Evolutionary conservation across 2,329 filamentous ascomycete species (phyloP).

Genomic region (Chaetomium sp.): DNA sequence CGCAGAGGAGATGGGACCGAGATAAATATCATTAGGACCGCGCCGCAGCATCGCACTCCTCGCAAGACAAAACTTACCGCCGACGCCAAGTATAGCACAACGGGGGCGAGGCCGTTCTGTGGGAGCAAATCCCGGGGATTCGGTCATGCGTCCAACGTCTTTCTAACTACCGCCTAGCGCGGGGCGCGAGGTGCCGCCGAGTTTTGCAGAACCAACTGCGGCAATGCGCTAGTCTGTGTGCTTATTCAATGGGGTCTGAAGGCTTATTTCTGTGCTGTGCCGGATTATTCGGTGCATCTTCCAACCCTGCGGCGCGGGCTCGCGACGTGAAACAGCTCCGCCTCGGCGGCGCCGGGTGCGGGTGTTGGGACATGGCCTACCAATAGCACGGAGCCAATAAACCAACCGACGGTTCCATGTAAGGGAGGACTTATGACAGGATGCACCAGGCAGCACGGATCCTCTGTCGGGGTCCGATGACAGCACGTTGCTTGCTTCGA

Average conservation of each 20-base stretch:
- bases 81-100: neutral
- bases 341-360: neutral
- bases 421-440: too few relatives aligned
- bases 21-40: neutral
- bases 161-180: too few relatives aligned
- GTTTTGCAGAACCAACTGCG: neutral
- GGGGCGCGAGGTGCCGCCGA: neutral
- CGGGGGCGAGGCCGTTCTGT: neutral
- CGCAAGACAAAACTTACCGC: neutral
- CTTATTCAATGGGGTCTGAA: neutral
- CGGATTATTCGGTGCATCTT: neutral
- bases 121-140: neutral
- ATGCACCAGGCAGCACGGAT: too few relatives aligned
- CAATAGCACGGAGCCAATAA: too few relatives aligned
- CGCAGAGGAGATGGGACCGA: neutral
- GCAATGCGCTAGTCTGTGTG: neutral
- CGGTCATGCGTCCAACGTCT: neutral
- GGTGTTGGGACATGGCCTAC: neutral
- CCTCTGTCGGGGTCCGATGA: too few relatives aligned
- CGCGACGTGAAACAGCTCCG: neutral
- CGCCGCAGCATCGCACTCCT: neutral
- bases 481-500: too few relatives aligned
- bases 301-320: slow-evolving; percentile 1
- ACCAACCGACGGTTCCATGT: too few relatives aligned
- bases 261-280: neutral